Evolutionary conservation across 768 basidiomycete genomes (phyloP), one percentile per base, ranked within the genome.

Genomic region (Lanmaoa rubissima): DNA sequence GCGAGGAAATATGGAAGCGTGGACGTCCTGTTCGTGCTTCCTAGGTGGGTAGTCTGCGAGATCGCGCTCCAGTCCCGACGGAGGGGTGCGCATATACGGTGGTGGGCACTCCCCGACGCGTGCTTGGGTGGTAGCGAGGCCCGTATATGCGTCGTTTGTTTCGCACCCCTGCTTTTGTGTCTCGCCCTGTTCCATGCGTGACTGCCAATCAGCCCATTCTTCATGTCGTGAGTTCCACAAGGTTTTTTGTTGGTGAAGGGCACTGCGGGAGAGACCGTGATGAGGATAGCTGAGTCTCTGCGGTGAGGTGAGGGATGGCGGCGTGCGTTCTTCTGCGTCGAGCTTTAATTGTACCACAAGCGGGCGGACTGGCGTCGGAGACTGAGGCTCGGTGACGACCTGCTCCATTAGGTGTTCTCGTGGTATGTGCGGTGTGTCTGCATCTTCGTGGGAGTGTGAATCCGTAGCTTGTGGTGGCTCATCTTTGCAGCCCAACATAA

Each of bases 261-360:
- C 82, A 56, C 79, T 80, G 17, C 81, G 80, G 13, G 87, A 88
- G 59, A 84, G 77, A 2, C 87, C 87, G 63, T 82, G 87, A 58
- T 89, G 77, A 7, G 67, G 64, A 60, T 82, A 83, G 34, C 70
- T 64, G 58, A 79, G 79, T 28, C 79, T 78, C 62, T 71, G 70
- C 52, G 51, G 36, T 42, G 66, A 43, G 56, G 31, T 38, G 24
- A 53, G 61, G 48, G 44, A 40, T 16, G 58, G 55, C 28, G 28
- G 54, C 12, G 42, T 14, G 45, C 32, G n/a, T 16, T 53, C 58
- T 42, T 43, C 55, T 40, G 19, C 6, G 19, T 52, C 49, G 21
- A 32, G 21, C 16, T 48, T 36, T 35, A 54, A 56, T 31, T 50
- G 54, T 17, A 60, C 51, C 24, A 51, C 40, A 41, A 43, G 54